Percentiles rank a stretch among this genome's conserved stretches.
Conservation (phyloP, 2,329 filamentous ascomycete species). For the Kalaharituber pfeilii region DNA sequence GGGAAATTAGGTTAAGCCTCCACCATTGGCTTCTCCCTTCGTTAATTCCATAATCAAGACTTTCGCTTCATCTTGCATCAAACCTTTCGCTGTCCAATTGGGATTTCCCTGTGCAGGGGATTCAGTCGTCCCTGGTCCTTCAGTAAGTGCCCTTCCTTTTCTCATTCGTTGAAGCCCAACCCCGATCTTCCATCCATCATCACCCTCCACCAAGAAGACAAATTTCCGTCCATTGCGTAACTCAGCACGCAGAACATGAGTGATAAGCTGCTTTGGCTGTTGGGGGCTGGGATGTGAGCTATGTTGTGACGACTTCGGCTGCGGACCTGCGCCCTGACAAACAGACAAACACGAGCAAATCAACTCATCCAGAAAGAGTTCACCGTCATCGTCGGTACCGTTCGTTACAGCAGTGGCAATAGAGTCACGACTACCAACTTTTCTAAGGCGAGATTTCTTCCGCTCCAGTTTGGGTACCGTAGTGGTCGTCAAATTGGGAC, state of each 20-base stretch:
- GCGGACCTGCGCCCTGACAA: neutral
- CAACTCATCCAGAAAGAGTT: slow-evolving; percentile 13
- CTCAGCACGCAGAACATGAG: slow-evolving; percentile 45
- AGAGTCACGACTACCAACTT: neutral
- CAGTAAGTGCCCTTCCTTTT: slow-evolving; percentile 33
- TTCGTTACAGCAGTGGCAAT: slow-evolving; percentile 8
- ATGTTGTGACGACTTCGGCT: slow-evolving; percentile 13
- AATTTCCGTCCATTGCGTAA: slow-evolving; percentile 49
- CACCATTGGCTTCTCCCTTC: neutral
- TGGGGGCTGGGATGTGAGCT: too few relatives aligned
- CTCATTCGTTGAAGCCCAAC: slow-evolving; percentile 43
- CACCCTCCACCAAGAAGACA: slow-evolving; percentile 45
- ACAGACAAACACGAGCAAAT: neutral
- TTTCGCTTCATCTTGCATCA: slow-evolving; percentile 39
- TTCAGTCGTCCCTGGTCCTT: neutral
- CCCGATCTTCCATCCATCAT: slow-evolving; percentile 51
- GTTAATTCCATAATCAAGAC: slow-evolving; percentile 29
- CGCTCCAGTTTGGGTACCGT: slow-evolving; percentile 8
- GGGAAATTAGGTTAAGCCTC: neutral
- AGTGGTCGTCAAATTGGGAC: slow-evolving; percentile 35
- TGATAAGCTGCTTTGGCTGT: slow-evolving; percentile 29
- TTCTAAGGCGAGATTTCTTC: slow-evolving; percentile 13
- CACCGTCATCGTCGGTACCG: slow-evolving; percentile 17
- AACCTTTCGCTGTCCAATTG: slow-evolving; percentile 40
- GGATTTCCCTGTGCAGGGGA: slow-evolving; percentile 28